These are phyloP conservation scores for Eimeria zaria DNA, from an alignment of 169 alveolate species.

Conservation along the genomic window DNA sequence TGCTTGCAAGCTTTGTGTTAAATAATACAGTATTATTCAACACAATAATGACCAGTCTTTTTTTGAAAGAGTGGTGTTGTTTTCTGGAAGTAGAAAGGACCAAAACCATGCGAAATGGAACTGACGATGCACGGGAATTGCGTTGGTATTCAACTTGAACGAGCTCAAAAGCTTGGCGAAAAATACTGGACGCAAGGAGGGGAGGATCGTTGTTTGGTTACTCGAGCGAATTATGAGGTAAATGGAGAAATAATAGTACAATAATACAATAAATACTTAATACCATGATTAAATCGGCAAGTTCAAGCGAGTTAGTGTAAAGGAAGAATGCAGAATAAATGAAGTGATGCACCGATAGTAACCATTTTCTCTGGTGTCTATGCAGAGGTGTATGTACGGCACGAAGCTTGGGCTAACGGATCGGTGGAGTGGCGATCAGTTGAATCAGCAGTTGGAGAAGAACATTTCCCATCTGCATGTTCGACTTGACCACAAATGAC, in stretches of 20 bases:
- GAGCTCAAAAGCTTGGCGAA: constrained; percentile 82
- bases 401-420: constrained; percentile 66
- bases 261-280: too few species aligned
- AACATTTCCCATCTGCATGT: constrained; percentile 73
- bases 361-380: background rate
- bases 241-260: background rate
- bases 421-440: constrained; percentile 34
- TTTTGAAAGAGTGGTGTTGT: background rate
- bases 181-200: constrained; percentile 86
- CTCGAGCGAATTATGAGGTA: constrained; percentile 84
- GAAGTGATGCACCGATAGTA: background rate
- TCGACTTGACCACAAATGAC: constrained; percentile 50
- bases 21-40: background rate
- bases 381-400: constrained; percentile 80
- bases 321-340: background rate
- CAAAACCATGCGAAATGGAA: constrained; percentile 84
- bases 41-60: too few species aligned
- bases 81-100: constrained; percentile 50
- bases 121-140: constrained; percentile 84
- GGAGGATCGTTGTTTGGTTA: constrained; percentile 74
- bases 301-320: too few species aligned
- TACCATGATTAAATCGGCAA: too few species aligned
- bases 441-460: constrained; percentile 41
- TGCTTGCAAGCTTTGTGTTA: background rate
- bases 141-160: constrained; percentile 81